Evolutionary conservation across 2,329 filamentous ascomycete genomes (phyloP).

Genomic region (Ceratocystis albifundus): DNA sequence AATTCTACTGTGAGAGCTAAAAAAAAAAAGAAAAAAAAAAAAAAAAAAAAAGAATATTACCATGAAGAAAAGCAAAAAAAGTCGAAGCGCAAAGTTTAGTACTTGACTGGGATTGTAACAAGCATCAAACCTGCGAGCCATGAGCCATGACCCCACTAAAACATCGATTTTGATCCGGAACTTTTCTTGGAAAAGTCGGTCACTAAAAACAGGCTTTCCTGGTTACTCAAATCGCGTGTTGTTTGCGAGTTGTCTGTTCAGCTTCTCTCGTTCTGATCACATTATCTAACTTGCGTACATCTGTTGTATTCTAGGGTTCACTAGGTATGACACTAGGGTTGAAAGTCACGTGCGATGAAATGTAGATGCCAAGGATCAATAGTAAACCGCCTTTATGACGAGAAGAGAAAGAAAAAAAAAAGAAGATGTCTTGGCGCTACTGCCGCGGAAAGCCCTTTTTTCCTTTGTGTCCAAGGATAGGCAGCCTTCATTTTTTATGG

Average conservation of each 20-base stretch:
- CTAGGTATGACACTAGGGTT: too few relatives aligned
- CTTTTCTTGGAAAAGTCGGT: conserved; percentile 6
- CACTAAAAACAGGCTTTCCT: neutral
- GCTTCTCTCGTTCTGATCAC: too few relatives aligned
- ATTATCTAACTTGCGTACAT: too few relatives aligned
- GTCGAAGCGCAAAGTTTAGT: conserved; percentile 11
- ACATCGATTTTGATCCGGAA: neutral
- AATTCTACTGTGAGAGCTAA: neutral
- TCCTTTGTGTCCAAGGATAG: neutral
- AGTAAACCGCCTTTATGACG: too few relatives aligned
- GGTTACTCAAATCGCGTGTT: too few relatives aligned
- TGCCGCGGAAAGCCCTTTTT: neutral
- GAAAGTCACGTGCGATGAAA: too few relatives aligned
- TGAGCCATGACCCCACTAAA: conserved; percentile 8
- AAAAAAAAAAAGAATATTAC: conserved; percentile 8
- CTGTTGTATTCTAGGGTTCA: too few relatives aligned
- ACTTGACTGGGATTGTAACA: neutral
- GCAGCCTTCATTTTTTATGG: neutral
- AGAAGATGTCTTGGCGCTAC: neutral
- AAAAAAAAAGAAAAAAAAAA: conserved; percentile 13
- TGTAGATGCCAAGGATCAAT: too few relatives aligned
- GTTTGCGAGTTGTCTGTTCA: too few relatives aligned
- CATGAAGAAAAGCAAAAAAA: conserved; percentile 11
- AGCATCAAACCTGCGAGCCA: neutral
- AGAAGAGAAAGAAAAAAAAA: too few relatives aligned